Evolutionary conservation across 2,329 filamentous ascomycete genomes (phyloP).

Genomic region (Aureobasidium sp.): DNA sequence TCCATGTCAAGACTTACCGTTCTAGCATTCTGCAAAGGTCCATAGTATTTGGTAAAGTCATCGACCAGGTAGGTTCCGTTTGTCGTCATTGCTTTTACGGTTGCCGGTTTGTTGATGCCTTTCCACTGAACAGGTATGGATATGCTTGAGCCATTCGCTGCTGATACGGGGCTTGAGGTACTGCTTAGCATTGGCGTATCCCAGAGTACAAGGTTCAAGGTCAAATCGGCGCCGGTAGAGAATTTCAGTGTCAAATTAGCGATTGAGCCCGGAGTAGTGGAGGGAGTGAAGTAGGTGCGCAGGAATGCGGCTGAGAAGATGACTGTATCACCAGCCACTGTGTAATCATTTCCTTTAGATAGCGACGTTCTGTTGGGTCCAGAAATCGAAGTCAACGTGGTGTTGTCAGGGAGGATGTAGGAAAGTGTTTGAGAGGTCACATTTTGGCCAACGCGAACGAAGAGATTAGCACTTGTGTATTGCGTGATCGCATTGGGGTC

Average conservation of each 20-base stretch:
- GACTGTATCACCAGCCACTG: constrained; percentile 38
- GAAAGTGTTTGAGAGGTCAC: constrained; percentile 40
- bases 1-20: constrained; percentile 14
- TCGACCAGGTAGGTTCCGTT: constrained; percentile 49
- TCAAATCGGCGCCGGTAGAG: constrained; percentile 42
- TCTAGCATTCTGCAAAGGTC: constrained; percentile 42
- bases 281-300: constrained; percentile 35
- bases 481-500: constrained; percentile 42
- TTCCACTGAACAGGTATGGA: constrained; percentile 47
- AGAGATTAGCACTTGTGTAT: constrained; percentile 48
- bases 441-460: constrained; percentile 43
- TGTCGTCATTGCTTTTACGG: constrained; percentile 43
- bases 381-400: background rate
- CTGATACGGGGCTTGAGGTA: constrained; percentile 27
- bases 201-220: constrained; percentile 48
- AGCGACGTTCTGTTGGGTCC: constrained; percentile 46
- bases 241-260: constrained; percentile 48
- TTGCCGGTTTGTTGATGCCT: constrained; percentile 44
- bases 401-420: constrained; percentile 35
- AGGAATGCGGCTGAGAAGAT: constrained; percentile 45
- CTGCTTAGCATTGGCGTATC: constrained; percentile 35
- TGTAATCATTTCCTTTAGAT: constrained; percentile 41
- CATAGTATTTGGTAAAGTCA: constrained; percentile 49
- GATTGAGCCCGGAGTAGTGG: constrained; percentile 39
- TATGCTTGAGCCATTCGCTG: constrained; percentile 35